These are phyloP conservation scores for Spizellomyces punctatus DNA, from an alignment of 192 early-diverging fungal species.

Conservation along the genomic window DNA sequence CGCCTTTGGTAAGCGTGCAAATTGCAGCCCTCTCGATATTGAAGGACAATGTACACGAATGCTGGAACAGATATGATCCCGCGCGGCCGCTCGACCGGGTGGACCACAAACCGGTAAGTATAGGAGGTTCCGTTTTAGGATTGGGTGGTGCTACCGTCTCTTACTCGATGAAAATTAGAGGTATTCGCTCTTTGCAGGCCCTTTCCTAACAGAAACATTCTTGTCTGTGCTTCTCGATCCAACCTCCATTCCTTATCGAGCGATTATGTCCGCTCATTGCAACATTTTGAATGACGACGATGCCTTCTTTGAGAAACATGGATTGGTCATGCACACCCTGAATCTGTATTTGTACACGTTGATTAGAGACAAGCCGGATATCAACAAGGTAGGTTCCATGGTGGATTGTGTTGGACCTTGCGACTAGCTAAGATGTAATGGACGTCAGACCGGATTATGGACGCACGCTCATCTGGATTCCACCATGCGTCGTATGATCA, in stretches of 20 bases:
- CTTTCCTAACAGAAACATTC: slow-evolving; percentile 2
- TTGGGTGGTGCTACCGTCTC: not conserved
- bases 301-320: not conserved
- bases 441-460: no score
- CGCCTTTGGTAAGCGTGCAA: not conserved
- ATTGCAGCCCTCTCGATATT: slow-evolving; percentile 6
- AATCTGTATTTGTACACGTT: slow-evolving; percentile 6
- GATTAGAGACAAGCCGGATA: not conserved
- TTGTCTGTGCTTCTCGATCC: slow-evolving; percentile 5
- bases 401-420: no score
- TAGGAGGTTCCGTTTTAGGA: no score
- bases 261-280: not conserved
- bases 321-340: slow-evolving; percentile 5
- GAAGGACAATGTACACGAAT: slow-evolving; percentile 11
- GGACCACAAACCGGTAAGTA: no score
- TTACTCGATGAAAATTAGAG: not conserved
- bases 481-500: no score
- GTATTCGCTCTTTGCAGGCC: not conserved
- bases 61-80: not conserved
- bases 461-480: no score
- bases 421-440: no score
- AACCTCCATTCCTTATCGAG: not conserved
- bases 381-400: not conserved
- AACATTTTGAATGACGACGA: slow-evolving; percentile 1
- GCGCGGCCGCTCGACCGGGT: no score